Conservation (phyloP, 2,329 filamentous ascomycete genomes). For the Fusarium protoensiforme region DNA sequence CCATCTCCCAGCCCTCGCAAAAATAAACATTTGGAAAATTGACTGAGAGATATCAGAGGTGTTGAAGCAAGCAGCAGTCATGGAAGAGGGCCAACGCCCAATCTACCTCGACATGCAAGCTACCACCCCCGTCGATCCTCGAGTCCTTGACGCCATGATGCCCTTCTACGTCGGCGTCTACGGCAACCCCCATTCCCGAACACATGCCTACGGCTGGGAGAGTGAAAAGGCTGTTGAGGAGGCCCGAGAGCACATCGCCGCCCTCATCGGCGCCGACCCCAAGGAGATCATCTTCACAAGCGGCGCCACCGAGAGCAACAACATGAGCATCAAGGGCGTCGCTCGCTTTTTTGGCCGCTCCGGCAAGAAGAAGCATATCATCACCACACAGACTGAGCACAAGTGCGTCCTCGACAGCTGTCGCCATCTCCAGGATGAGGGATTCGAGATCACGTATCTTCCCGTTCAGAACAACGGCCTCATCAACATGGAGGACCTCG, state of each 20-base stretch:
- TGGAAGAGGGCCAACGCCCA: conserved; percentile 91
- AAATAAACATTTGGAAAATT: conserved; percentile 11
- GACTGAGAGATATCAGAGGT: conserved; percentile 64
- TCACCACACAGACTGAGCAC: conserved; percentile 97
- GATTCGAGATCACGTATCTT: conserved; percentile 96
- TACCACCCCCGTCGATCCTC: conserved; percentile 93
- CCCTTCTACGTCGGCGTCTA: conserved; percentile 94
- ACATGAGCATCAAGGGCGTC: conserved; percentile 99
- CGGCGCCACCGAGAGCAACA: conserved; percentile 98
- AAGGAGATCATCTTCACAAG: conserved; percentile 99
- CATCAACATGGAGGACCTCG: conserved; percentile 83
- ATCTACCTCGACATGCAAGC: conserved; percentile 99
- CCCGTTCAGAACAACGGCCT: conserved; percentile 90
- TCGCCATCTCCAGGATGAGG: conserved; percentile 95
- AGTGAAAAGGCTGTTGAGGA: conserved; percentile 93
- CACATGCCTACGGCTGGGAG: conserved; percentile 99
- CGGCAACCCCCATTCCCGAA: conserved; percentile 96
- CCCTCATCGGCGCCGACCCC: conserved; percentile 89
- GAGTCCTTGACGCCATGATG: conserved; percentile 96
- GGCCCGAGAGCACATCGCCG: conserved; percentile 84
- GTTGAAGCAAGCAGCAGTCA: conserved; percentile 89
- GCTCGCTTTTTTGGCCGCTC: conserved; percentile 92
- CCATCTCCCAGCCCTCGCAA: neutral
- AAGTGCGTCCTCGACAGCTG: conserved; percentile 99
- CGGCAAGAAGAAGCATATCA: conserved; percentile 98